Conservation (phyloP, 129 eudicot species). For the Flaveria brownii region DNA sequence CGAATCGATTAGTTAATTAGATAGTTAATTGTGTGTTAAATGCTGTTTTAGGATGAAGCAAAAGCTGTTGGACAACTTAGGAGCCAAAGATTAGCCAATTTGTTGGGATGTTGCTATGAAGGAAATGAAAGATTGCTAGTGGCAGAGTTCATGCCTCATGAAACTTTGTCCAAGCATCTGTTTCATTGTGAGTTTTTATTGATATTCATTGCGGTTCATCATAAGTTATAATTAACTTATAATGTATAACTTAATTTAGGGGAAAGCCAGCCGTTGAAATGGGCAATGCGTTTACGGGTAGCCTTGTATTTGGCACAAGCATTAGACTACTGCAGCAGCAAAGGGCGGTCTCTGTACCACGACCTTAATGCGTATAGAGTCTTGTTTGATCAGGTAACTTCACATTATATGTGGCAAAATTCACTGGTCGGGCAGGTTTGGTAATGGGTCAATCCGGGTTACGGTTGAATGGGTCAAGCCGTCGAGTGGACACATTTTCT, state of each 20-base stretch:
- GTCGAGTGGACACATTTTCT: background rate
- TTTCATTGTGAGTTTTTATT: slow-evolving; percentile 75
- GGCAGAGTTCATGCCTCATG: slow-evolving; percentile 89
- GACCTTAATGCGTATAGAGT: slow-evolving; percentile 96
- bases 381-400: slow-evolving; percentile 81
- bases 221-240: background rate
- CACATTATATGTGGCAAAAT: background rate
- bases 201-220: background rate
- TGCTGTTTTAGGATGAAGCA: slow-evolving; percentile 73
- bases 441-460: background rate
- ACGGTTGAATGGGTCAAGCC: background rate
- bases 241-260: slow-evolving; percentile 46
- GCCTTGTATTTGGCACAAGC: slow-evolving; percentile 92
- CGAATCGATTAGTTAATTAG: background rate
- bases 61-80: slow-evolving; percentile 81
- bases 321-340: slow-evolving; percentile 79
- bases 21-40: background rate
- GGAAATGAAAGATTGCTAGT: slow-evolving; percentile 91
- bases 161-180: slow-evolving; percentile 87
- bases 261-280: slow-evolving; percentile 90
- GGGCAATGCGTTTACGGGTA: slow-evolving; percentile 95
- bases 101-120: slow-evolving; percentile 76
- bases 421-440: background rate
- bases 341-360: slow-evolving; percentile 83
- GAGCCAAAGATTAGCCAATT: slow-evolving; percentile 71